Conservation (phyloP, 2,329 filamentous ascomycete species). For the Dactylellina haptotyla region DNA sequence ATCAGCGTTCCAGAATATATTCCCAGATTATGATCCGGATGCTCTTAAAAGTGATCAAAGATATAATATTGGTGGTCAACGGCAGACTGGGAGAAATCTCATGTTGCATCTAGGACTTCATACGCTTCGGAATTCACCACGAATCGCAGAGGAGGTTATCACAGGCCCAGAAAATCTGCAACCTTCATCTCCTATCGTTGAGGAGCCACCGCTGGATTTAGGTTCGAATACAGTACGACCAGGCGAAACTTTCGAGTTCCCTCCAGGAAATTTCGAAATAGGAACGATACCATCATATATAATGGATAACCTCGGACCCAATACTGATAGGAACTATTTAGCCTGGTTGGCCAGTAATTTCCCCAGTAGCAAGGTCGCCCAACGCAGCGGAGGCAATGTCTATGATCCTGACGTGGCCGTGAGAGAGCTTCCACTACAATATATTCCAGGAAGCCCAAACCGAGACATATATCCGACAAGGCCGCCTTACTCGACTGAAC, state of each 20-base stretch:
- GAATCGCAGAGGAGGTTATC: too few species aligned
- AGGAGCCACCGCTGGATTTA: too few species aligned
- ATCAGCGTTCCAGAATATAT: background rate
- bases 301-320: too few species aligned
- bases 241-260: background rate
- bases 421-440: conserved; percentile 2
- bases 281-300: too few species aligned
- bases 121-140: background rate
- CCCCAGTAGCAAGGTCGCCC: too few species aligned
- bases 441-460: background rate
- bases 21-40: background rate
- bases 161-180: too few species aligned
- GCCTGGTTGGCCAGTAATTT: background rate
- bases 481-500: background rate
- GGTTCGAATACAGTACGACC: background rate
- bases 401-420: background rate
- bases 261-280: background rate
- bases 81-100: too few species aligned
- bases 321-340: background rate
- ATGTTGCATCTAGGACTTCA: background rate
- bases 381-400: too few species aligned
- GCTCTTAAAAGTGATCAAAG: too few species aligned
- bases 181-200: too few species aligned
- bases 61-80: too few species aligned
- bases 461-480: background rate